Percentiles rank a stretch among this genome's conserved stretches.
phyloP scores from a whole-genome alignment of 2,329 filamentous ascomycete genomes.

The Penicillium sp. region DNA sequence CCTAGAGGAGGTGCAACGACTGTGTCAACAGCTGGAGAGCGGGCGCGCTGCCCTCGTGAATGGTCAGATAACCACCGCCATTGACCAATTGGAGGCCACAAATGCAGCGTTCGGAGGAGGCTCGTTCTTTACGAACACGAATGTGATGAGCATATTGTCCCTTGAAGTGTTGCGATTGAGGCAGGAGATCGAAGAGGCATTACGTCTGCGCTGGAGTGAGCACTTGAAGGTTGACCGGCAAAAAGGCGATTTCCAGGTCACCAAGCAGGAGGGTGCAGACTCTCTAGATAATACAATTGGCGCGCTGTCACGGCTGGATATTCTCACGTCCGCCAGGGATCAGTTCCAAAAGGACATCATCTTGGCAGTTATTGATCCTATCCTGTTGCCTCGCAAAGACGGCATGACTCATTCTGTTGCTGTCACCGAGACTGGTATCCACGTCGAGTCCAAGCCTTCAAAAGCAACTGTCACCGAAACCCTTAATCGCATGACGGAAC shows the following conservation, averaged over 20 bases:
- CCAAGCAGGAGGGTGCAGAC: slow-evolving; percentile 44
- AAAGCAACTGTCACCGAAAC: slow-evolving; percentile 35
- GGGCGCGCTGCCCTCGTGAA: slow-evolving; percentile 47
- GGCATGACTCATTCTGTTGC: slow-evolving; percentile 27
- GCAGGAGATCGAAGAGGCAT: slow-evolving; percentile 62
- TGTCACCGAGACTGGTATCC: slow-evolving; percentile 29
- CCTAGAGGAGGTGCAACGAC: slow-evolving; percentile 52
- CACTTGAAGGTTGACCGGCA: slow-evolving; percentile 63
- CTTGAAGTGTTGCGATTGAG: slow-evolving; percentile 65
- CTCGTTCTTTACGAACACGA: slow-evolving; percentile 34
- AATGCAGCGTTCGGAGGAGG: slow-evolving; percentile 29
- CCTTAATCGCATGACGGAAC: slow-evolving; percentile 43
- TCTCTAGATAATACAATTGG: slow-evolving; percentile 32
- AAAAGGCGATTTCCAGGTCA: slow-evolving; percentile 57
- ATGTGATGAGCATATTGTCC: slow-evolving; percentile 57
- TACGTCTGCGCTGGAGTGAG: slow-evolving; percentile 69
- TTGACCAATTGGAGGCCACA: slow-evolving; percentile 50
- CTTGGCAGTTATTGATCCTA: slow-evolving; percentile 31
- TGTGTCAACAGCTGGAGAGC: slow-evolving; percentile 50
- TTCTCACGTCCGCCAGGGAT: slow-evolving; percentile 30
- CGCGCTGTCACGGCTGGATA: slow-evolving; percentile 31
- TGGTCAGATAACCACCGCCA: slow-evolving; percentile 47
- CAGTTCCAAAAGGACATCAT: slow-evolving; percentile 36
- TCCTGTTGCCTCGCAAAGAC: slow-evolving; percentile 28
- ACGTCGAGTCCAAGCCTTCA: slow-evolving; percentile 24